phyloP scores from a whole-genome alignment of 2,329 filamentous ascomycete species.

The Chaetomium globosum region DNA sequence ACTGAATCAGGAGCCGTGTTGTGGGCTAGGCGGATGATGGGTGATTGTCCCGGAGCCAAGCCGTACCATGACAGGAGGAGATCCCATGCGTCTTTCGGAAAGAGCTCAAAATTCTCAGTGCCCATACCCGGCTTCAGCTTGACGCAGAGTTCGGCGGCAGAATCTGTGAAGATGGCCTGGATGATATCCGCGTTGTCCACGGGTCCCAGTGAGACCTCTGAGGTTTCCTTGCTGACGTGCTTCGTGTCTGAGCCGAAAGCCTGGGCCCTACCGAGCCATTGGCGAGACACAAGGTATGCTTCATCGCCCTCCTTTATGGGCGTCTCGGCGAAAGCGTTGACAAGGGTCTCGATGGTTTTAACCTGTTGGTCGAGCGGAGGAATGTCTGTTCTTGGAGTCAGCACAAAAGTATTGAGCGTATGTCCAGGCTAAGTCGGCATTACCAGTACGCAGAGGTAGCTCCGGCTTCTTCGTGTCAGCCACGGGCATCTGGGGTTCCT shows the following conservation, averaged over 20 bases:
- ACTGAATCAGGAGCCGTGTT: conserved; percentile 66
- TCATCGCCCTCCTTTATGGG: conserved; percentile 70
- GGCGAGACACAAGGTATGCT: conserved; percentile 75
- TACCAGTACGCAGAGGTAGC: conserved; percentile 36
- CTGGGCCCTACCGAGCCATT: conserved; percentile 76
- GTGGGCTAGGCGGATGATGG: conserved; percentile 76
- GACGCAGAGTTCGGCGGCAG: conserved; percentile 62
- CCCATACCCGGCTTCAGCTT: conserved; percentile 71
- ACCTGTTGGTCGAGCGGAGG: conserved; percentile 64
- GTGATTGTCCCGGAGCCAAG: conserved; percentile 65
- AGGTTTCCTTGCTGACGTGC: conserved; percentile 60
- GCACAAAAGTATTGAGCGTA: background rate
- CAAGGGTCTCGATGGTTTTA: conserved; percentile 66
- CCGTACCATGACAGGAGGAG: conserved; percentile 83
- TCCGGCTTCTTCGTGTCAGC: conserved; percentile 26
- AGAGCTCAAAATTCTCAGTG: conserved; percentile 72
- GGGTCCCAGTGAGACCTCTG: conserved; percentile 68
- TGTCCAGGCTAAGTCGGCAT: background rate
- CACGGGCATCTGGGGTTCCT: conserved; percentile 5
- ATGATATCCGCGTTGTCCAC: conserved; percentile 88
- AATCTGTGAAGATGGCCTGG: conserved; percentile 59
- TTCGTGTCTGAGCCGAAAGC: conserved; percentile 64
- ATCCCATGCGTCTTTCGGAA: conserved; percentile 80
- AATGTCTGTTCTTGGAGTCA: conserved; percentile 33
- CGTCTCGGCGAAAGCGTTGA: conserved; percentile 54